Evolutionary conservation across 2,329 filamentous ascomycete genomes (phyloP).

Genomic region (Botrytis cinerea): DNA sequence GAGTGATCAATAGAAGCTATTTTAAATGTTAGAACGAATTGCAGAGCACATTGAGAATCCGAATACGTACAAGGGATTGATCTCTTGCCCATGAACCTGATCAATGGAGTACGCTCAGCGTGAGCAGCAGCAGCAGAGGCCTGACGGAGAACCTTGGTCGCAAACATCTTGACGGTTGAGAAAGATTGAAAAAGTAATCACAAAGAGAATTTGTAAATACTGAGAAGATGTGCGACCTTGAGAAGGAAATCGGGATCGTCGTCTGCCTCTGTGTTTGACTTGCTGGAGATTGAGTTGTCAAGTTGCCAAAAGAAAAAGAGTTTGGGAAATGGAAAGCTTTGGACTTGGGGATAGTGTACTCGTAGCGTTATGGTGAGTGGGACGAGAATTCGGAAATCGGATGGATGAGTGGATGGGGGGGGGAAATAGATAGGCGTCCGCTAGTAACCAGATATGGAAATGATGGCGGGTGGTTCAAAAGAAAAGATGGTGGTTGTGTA

Average conservation of each 20-base stretch:
- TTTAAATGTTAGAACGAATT: constrained; percentile 26
- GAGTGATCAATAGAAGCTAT: constrained; percentile 59
- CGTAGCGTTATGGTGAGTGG: constrained; percentile 13
- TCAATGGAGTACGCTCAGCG: constrained; percentile 45
- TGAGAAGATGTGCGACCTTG: constrained; percentile 13
- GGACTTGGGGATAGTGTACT: background rate
- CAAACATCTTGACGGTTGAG: constrained; percentile 41
- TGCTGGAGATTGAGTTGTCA: constrained; percentile 1
- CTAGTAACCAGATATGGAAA: background rate
- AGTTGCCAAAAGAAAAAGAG: background rate
- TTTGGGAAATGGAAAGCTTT: constrained; percentile 10
- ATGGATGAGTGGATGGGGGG: constrained; percentile 3
- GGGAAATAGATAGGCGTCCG: background rate
- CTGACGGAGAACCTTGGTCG: constrained; percentile 44
- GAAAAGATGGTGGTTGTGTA: background rate
- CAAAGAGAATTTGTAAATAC: background rate
- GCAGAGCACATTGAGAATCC: background rate
- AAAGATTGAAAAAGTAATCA: constrained; percentile 14
- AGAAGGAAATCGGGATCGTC: background rate
- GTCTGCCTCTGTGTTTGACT: constrained; percentile 18
- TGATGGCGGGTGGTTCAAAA: background rate
- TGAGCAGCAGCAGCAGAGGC: constrained; percentile 39
- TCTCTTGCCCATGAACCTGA: constrained; percentile 47
- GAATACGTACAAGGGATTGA: constrained; percentile 43
- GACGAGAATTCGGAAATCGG: constrained; percentile 5